Evolutionary conservation across 805 yeast species (phyloP).

Genomic region (Wickerhamiella domercqiae): DNA sequence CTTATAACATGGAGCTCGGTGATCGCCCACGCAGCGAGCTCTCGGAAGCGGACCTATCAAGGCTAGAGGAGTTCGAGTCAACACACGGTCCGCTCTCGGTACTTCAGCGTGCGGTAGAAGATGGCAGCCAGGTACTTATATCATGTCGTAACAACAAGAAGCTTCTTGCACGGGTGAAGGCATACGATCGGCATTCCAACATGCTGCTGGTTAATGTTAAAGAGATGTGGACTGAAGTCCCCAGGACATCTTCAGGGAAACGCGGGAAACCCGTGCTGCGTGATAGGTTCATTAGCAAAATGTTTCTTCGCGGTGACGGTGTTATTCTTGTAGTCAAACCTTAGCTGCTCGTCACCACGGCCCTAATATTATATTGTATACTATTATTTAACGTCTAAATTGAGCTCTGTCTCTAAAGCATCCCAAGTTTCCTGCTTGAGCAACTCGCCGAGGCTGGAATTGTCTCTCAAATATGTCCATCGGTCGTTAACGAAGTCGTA

Average conservation of each 20-base stretch:
- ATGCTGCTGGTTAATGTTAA: slow-evolving; percentile 84
- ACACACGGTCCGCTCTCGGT: slow-evolving; percentile 82
- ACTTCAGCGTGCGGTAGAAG: slow-evolving; percentile 66
- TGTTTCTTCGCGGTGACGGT: slow-evolving; percentile 91
- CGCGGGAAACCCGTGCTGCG: slow-evolving; percentile 48
- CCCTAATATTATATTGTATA: background rate
- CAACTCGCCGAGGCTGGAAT: slow-evolving; percentile 30
- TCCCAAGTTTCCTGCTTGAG: slow-evolving; percentile 35
- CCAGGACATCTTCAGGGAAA: slow-evolving; percentile 51
- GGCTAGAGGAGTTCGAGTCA: slow-evolving; percentile 79
- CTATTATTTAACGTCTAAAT: slow-evolving; percentile 5
- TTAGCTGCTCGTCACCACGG: background rate
- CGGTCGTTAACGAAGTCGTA: slow-evolving; percentile 57
- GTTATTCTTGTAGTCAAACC: slow-evolving; percentile 52
- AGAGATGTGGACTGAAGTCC: slow-evolving; percentile 61
- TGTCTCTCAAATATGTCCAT: slow-evolving; percentile 73
- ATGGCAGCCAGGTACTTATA: slow-evolving; percentile 63
- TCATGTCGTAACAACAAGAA: slow-evolving; percentile 90
- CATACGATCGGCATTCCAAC: slow-evolving; percentile 92
- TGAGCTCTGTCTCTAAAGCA: slow-evolving; percentile 8
- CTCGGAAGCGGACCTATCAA: slow-evolving; percentile 61
- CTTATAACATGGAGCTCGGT: slow-evolving; percentile 36
- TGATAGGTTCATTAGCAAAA: slow-evolving; percentile 72
- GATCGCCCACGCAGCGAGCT: slow-evolving; percentile 69
- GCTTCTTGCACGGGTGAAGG: slow-evolving; percentile 75